Percentiles rank a stretch among this genome's conserved stretches.
Evolutionary conservation across 352 stramenopile genomes (phyloP).

Genomic region (Nothophytophthora sp.): DNA sequence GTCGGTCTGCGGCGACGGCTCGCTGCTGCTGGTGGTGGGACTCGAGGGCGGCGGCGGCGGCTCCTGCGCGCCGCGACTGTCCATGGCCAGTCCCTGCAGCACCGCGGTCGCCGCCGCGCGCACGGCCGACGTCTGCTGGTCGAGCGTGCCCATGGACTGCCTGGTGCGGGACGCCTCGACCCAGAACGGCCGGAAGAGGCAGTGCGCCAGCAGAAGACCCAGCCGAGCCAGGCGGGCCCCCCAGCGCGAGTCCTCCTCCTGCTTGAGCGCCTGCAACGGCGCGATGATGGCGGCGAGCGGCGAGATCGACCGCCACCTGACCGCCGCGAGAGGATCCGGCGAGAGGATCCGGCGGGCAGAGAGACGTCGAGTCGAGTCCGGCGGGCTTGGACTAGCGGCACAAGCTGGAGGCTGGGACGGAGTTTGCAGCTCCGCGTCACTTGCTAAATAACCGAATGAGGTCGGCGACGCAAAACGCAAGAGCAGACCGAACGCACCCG

Average conservation of each 20-base stretch:
- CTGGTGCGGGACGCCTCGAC: constrained; percentile 4
- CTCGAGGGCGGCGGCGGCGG: constrained; percentile 4
- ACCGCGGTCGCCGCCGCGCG: too few species aligned
- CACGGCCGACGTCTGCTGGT: too few species aligned
- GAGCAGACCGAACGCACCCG: background rate
- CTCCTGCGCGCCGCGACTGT: background rate
- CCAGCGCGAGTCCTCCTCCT: constrained; percentile 28
- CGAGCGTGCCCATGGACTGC: constrained; percentile 10
- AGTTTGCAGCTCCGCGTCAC: too few species aligned
- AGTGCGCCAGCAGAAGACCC: constrained; percentile 29
- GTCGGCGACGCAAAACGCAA: background rate
- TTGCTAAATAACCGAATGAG: too few species aligned
- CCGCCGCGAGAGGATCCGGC: too few species aligned
- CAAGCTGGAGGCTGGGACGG: too few species aligned
- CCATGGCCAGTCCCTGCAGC: constrained; percentile 19
- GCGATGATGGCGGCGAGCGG: constrained; percentile 13
- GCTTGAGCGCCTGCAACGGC: constrained; percentile 1
- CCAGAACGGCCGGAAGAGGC: constrained; percentile 34
- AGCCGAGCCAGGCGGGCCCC: constrained; percentile 36
- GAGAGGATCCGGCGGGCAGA: too few species aligned
- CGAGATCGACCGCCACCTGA: too few species aligned
- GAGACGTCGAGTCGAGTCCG: too few species aligned
- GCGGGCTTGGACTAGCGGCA: too few species aligned
- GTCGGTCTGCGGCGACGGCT: constrained; percentile 23
- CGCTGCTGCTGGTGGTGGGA: constrained; percentile 33